Percentiles rank a stretch among this genome's conserved stretches.
Evolutionary conservation across 305 asterid genomes (phyloP).

Genomic region (Fraxinus albicans): DNA sequence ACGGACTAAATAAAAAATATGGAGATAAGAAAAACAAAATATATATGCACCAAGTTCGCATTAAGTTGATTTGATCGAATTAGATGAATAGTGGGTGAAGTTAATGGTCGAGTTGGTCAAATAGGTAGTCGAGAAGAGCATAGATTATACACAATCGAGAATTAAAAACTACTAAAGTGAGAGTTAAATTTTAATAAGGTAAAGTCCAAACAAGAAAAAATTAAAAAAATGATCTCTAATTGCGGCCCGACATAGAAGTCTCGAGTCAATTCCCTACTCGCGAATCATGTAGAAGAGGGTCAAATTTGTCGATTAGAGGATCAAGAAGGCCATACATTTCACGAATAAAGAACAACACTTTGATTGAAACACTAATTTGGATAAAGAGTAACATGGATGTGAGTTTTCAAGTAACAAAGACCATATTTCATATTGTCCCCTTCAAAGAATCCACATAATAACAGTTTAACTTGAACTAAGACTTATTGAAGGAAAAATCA

Average conservation of each 20-base stretch:
- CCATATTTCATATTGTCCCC: background rate
- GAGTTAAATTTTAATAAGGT: background rate
- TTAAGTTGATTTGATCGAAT: background rate
- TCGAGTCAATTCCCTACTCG: background rate
- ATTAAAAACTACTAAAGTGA: background rate
- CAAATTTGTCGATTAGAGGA: background rate
- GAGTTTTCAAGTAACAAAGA: background rate
- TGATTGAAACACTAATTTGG: background rate
- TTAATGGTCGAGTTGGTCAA: background rate
- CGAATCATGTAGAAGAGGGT: background rate
- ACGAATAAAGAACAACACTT: background rate
- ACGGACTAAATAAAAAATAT: too few species aligned
- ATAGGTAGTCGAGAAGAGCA: background rate
- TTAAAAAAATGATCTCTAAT: background rate
- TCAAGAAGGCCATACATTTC: background rate
- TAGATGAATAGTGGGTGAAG: background rate
- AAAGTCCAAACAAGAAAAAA: background rate
- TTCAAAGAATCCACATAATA: background rate
- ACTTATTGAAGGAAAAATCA: conserved; percentile 40
- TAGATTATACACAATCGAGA: background rate
- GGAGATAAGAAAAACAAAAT: background rate
- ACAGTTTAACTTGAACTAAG: background rate
- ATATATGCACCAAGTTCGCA: background rate
- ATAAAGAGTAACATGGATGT: background rate
- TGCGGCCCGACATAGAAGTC: background rate